Evolutionary conservation across 345 rosid species (phyloP), one percentile per base, ranked within the genome.

Genomic region (Lepidium didymum): DNA sequence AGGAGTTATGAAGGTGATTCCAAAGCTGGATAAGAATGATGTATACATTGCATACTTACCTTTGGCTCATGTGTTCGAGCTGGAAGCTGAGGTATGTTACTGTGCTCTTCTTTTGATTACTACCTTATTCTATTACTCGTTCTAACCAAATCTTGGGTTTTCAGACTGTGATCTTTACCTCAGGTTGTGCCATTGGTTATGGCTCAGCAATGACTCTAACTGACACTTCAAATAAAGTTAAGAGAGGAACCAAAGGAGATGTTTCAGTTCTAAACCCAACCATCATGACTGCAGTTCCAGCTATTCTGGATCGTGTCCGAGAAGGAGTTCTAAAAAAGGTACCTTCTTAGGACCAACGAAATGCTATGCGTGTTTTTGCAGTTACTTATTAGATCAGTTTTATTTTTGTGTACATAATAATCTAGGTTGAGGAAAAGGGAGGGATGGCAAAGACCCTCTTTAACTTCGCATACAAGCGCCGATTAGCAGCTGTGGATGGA

Each of bases 191-290:
- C 69, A 90, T 92, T 6, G 98, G 98, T 35, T 92, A 92, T 71
- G 90, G 98, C 67, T 85, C 96, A 45, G 67, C 96, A 37, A 69
- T 87, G 82, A 92, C 98, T 53, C 51, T 87, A 40, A 92, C 96
- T 11, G 96, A 92, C 64, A 84, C 90, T 34, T 82, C 96, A 47
- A 90, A 62, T 71, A 92, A 85, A 86, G 78, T 90, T 52, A 90
- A 78, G 84, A 90, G 74, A 81, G 98, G 96, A 70, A 92, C 98
- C 61, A 81, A 83, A 68, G 98, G 98, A 69, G 98, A 92, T 86
- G 91, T 81, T 74, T 79, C 98, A 61, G 81, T 41, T 31, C 80
- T 92, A 23, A 85, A 81, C 45, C 98, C 96, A 21, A 89, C 98
- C 40, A 79, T 89, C 72, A 80, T 92, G 92, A 71, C 95, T 11